These are phyloP conservation scores for Raphanus hybrid DNA, from an alignment of 441 rosid species.

Conservation along the genomic window DNA sequence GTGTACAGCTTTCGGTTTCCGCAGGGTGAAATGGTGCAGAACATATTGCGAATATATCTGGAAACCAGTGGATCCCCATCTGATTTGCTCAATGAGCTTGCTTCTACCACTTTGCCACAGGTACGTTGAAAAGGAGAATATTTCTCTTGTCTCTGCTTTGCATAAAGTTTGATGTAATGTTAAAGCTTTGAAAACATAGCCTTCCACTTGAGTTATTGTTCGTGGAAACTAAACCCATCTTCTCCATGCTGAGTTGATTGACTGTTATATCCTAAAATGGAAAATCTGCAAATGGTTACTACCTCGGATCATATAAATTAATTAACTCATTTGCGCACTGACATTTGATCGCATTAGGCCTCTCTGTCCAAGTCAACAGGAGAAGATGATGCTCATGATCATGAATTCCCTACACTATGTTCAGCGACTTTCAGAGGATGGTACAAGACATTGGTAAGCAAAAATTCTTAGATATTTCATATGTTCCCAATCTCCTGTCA, in stretches of 20 bases:
- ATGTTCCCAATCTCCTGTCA: slow-evolving; percentile 17
- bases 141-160: background rate
- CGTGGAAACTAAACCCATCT: slow-evolving; percentile 13
- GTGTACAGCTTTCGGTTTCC: slow-evolving; percentile 26
- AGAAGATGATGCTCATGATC: slow-evolving; percentile 50
- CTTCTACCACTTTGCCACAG: slow-evolving; percentile 75
- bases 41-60: slow-evolving; percentile 69
- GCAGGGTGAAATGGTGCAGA: slow-evolving; percentile 81
- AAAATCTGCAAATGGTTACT: slow-evolving; percentile 7
- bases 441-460: slow-evolving; percentile 76
- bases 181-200: background rate
- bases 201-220: background rate
- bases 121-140: slow-evolving; percentile 40
- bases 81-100: slow-evolving; percentile 72
- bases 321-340: background rate
- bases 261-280: background rate
- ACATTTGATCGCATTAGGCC: slow-evolving; percentile 49
- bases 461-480: slow-evolving; percentile 1
- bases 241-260: slow-evolving; percentile 9
- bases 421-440: slow-evolving; percentile 72
- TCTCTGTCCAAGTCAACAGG: slow-evolving; percentile 44
- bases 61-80: slow-evolving; percentile 65
- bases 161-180: background rate
- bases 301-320: background rate
- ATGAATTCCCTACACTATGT: slow-evolving; percentile 63